Evolutionary conservation across 2,329 filamentous ascomycete genomes (phyloP), one percentile per base, ranked within the genome.

Genomic region (Trichoderma sp.): DNA sequence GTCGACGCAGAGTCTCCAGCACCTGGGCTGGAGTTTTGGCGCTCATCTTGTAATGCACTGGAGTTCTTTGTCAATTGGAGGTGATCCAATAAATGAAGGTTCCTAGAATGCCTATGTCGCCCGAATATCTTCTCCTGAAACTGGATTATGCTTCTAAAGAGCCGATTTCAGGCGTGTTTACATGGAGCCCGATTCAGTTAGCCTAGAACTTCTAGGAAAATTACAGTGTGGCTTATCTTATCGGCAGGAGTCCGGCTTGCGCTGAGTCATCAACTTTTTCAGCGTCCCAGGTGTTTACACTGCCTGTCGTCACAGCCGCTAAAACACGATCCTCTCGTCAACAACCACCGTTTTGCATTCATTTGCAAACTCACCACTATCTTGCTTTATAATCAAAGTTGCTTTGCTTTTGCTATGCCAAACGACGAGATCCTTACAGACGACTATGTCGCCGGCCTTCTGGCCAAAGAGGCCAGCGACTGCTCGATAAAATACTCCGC

Each of bases 401-500:
- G 13, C 59, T 59, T 67, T 15, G 53, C 35, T 50, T n/a, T 27
- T 42, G 4, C 61, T 19, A 84, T 83, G 81, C 66, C 78, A 12
- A 80, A 81, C 64, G 80, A 86, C 71, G 81, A 84, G n/a, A 75
- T 86, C 27, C 78, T 90, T 56, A 89, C 88, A 22, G 92, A 96
- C 76, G 90, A 92, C 61, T 93, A 93, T 74, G 89, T 97, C 70
- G 92, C 92, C 17, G 85, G 86, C 57, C 82, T 97, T n/a, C 84
- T 98, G 39, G 87, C 89, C 60, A 87, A 91, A 72, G 94, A 97
- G 78, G 94, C 94, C 13, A 88, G 86, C 68, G 87, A 90, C 68
- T 90, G 85, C 72, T 91, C 90, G 3, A 80, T 91, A 56, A 91
- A 87, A 74, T 95, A 94, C 77, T 91, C 92, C 1, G 81, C 90